These are phyloP conservation scores for Curvularia sp. DNA, from an alignment of 2,329 filamentous ascomycete genomes.

Conservation along the genomic window DNA sequence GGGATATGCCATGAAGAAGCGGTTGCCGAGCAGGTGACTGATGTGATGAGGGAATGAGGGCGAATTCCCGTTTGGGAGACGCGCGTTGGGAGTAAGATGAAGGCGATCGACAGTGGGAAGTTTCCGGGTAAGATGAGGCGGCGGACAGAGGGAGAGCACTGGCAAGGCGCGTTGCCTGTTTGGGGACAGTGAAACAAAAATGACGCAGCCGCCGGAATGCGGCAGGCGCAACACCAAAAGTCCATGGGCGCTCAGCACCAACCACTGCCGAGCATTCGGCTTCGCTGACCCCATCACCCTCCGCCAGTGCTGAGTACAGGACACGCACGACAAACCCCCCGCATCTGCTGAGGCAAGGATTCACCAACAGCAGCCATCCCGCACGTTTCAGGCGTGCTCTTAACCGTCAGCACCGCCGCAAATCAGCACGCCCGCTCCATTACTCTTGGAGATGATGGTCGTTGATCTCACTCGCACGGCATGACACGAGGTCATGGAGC, in stretches of 20 bases:
- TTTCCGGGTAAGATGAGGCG: constrained; percentile 4
- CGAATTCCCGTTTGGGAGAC: constrained; percentile 1
- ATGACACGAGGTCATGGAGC: constrained; percentile 17
- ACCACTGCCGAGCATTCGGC: constrained; percentile 7
- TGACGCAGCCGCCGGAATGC: constrained; percentile 11
- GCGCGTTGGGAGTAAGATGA: background rate
- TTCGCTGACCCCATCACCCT: background rate
- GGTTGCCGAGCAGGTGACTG: background rate
- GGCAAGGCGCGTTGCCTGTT: background rate
- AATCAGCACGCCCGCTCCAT: background rate
- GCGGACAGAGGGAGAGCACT: background rate
- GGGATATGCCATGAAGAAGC: background rate
- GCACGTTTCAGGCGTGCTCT: background rate
- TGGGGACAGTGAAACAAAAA: constrained; percentile 9
- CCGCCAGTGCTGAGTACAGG: background rate
- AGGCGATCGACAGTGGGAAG: constrained; percentile 1
- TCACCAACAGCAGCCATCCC: background rate
- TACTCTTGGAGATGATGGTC: background rate
- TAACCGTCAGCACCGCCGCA: background rate
- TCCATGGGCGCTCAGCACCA: background rate
- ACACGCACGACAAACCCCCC: background rate
- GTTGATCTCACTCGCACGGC: constrained; percentile 11
- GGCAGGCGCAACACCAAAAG: constrained; percentile 10
- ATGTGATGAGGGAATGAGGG: background rate
- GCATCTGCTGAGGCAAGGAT: background rate